Conservation (phyloP, 192 early-diverging fungal species). For the Diversispora eburnea region DNA sequence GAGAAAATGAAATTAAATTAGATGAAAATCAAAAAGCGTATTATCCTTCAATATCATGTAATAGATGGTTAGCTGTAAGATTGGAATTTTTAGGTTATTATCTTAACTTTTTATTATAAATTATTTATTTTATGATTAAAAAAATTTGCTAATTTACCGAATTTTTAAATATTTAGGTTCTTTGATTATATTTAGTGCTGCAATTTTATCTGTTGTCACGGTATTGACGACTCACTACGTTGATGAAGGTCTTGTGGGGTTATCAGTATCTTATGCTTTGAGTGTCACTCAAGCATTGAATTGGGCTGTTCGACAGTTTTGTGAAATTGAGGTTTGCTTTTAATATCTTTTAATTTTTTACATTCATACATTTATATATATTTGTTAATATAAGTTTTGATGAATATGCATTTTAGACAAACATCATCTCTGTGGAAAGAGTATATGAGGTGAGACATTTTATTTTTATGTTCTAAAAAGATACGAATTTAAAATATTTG, state of each 20-base stretch:
- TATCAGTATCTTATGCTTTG: conserved; percentile 65
- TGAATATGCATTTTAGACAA: conserved; percentile 28
- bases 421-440: conserved; percentile 71
- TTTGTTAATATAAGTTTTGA: conserved; percentile 6
- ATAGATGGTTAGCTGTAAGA: conserved; percentile 68
- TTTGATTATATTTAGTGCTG: conserved; percentile 74
- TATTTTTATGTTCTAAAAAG: not conserved
- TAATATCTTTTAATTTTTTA: too few species aligned
- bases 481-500: conserved; percentile 22
- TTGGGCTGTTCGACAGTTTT: conserved; percentile 83
- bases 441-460: conserved; percentile 51
- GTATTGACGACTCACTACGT: conserved; percentile 49
- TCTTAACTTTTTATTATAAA: not conserved
- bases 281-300: conserved; percentile 78
- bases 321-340: conserved; percentile 76
- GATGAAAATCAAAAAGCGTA: conserved; percentile 80
- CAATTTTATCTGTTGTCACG: conserved; percentile 66
- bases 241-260: conserved; percentile 69
- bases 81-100: conserved; percentile 60
- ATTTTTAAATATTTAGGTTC: conserved; percentile 29
- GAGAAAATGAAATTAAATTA: conserved; percentile 61
- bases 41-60: conserved; percentile 66
- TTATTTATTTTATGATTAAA: not conserved
- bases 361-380: conserved; percentile 27
- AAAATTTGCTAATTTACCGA: not conserved